Conservation (phyloP, 164 flowering plant genomes). For the Magnolia sinica region DNA sequence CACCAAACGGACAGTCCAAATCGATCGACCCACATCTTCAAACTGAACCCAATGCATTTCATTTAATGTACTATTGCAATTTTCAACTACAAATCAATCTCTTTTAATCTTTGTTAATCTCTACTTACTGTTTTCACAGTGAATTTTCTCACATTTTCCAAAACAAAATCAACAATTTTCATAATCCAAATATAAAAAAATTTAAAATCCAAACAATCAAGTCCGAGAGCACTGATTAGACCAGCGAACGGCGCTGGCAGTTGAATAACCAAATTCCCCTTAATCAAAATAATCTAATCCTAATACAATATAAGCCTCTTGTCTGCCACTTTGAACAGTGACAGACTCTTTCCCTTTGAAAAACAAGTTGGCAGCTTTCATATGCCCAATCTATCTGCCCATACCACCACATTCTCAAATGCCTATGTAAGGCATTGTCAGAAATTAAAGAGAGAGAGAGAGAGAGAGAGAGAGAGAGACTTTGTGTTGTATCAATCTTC, state of each 20-base stretch:
- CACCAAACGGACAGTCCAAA: too few species aligned
- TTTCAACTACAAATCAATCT: too few species aligned
- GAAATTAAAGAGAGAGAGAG: not conserved
- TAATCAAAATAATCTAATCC: not conserved
- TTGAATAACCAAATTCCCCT: not conserved
- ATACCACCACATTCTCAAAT: not conserved
- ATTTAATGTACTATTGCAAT: too few species aligned
- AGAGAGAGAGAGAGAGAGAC: not conserved
- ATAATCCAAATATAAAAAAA: not conserved
- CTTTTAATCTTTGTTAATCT: too few species aligned
- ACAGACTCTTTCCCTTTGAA: not conserved
- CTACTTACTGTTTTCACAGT: too few species aligned
- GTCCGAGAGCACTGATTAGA: not conserved
- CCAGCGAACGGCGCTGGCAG: not conserved
- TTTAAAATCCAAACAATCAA: not conserved
- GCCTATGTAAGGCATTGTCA: not conserved
- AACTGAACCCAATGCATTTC: too few species aligned
- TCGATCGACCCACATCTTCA: too few species aligned
- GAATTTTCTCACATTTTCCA: not conserved
- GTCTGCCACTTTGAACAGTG: constrained; percentile 3
- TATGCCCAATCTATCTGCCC: not conserved
- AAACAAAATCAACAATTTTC: not conserved
- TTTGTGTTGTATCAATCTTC: not conserved
- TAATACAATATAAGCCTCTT: not conserved
- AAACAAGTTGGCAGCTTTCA: constrained; percentile 1